phyloP scores from a whole-genome alignment of 306 rosid species.

The Erythrophleum fordii region DNA sequence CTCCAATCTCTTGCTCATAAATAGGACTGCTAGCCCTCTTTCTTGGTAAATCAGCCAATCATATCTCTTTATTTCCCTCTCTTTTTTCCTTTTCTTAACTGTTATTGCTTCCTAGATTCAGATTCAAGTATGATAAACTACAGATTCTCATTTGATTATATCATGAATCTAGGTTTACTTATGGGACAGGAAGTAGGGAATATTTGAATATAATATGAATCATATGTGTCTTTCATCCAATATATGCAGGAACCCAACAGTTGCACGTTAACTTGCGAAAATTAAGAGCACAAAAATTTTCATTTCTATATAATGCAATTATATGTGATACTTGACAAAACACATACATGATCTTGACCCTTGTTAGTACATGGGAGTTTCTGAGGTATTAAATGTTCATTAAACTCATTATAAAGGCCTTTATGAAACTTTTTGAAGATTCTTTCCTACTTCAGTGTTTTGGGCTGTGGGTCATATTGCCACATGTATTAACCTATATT shows the following conservation, averaged over 20 bases:
- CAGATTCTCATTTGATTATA: constrained; percentile 13
- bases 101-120: not conserved
- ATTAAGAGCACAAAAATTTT: not conserved
- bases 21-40: constrained; percentile 92
- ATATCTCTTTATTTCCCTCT: not conserved
- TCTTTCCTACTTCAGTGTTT: not conserved
- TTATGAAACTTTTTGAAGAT: not conserved
- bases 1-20: constrained; percentile 77
- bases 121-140: constrained; percentile 9
- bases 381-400: not conserved
- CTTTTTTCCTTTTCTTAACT: not conserved
- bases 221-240: not conserved
- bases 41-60: constrained; percentile 62
- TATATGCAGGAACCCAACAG: not conserved
- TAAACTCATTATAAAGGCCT: not conserved
- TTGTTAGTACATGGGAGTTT: constrained; percentile 2
- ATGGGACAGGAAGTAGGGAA: not conserved
- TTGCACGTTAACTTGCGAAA: not conserved
- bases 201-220: not conserved
- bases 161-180: not conserved
- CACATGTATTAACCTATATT: constrained; percentile 11
- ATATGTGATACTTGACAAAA: not conserved
- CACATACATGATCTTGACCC: not conserved
- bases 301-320: not conserved
- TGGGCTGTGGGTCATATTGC: not conserved